A percentile compares a stretch with the other conserved stretches of the same genome.
Evolutionary conservation across 768 basidiomycete genomes (phyloP).

Genomic region (Chalciporus pseudorubinellus): DNA sequence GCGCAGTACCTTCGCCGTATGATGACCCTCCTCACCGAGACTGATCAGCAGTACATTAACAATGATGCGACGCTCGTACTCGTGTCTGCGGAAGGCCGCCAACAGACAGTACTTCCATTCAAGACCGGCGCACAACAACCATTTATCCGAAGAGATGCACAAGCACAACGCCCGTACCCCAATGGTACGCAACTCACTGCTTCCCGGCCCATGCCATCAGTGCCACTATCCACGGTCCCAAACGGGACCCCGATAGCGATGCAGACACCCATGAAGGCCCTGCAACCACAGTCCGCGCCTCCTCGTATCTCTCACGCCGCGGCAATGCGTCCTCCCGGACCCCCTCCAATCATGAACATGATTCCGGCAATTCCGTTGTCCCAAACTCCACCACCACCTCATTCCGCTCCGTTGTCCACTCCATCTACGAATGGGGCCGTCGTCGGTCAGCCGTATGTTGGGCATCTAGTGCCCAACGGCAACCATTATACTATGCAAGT

Average conservation of each 20-base stretch:
- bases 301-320: conserved; percentile 57
- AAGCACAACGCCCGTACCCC: conserved; percentile 19
- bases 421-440: conserved; percentile 34
- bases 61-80: conserved; percentile 52
- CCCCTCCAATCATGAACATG: conserved; percentile 35
- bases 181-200: conserved; percentile 27
- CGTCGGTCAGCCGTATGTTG: conserved; percentile 25
- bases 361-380: conserved; percentile 30
- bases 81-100: conserved; percentile 47
- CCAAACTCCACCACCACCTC: conserved; percentile 37
- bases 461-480: conserved; percentile 28
- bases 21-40: conserved; percentile 56
- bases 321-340: conserved; percentile 31
- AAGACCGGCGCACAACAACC: conserved; percentile 33
- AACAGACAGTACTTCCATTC: conserved; percentile 50
- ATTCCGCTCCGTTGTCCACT: conserved; percentile 25
- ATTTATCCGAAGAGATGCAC: conserved; percentile 25
- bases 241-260: conserved; percentile 58
- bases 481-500: conserved; percentile 32
- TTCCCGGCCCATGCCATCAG: conserved; percentile 20
- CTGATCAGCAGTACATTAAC: conserved; percentile 48
- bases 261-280: conserved; percentile 59
- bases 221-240: conserved; percentile 27
- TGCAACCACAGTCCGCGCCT: conserved; percentile 48
- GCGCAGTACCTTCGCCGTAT: conserved; percentile 54